Base-by-base conservation (phyloP, 805 yeast genomes). In the Starmera amethionina region DNA sequence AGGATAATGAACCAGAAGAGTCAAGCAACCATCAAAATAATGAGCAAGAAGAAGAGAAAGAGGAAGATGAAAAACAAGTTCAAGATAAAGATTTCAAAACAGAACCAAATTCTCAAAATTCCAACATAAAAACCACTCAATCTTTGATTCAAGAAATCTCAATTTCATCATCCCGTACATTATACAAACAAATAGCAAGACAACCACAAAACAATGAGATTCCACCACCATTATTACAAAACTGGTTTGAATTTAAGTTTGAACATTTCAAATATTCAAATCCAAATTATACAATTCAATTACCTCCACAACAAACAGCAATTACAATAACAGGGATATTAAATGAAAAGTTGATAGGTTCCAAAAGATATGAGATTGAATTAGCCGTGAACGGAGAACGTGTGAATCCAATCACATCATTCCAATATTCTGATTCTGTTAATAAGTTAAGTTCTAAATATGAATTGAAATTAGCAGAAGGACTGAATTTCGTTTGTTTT, bases 291-390 rank as follows among this genome's bases (percentile, higher is more conserved):
- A 48, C 77, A 6, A 45, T 75, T 19, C 63, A 65, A 13, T 55
- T 79, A 39, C 78, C 81, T 11, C 56, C 65, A 11, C 60, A 62
- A 35, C 70, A 73, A 32, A 67, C 69, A 30, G 67, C 77, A 1
- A 54, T 76, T 36, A 61, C 70, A 5, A 54, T 76, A 4, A 51
- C 64, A 18, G 69, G 71, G 4, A 58, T 64, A 25, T 58, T 79
- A 39, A 65, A 70, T 46, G 68, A 65, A 38, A 50, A 59, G 28
- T 62, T 67, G 42, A 22, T 22, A 7, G 57, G 57, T 42, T 58
- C 55, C 45, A 65, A 52, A 52, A 68, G 55, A 40, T 68, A 68
- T 48, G 46, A 52, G 10, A 57, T 67, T 5, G 59, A 53, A 25
- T 47, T 73, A 34, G 56, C 60, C 6, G 63, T 71, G 25, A 72